Evolutionary conservation across 768 basidiomycete species (phyloP), one percentile per base, ranked within the genome.

Genomic region (Rhodosporidiobolus sp.): DNA sequence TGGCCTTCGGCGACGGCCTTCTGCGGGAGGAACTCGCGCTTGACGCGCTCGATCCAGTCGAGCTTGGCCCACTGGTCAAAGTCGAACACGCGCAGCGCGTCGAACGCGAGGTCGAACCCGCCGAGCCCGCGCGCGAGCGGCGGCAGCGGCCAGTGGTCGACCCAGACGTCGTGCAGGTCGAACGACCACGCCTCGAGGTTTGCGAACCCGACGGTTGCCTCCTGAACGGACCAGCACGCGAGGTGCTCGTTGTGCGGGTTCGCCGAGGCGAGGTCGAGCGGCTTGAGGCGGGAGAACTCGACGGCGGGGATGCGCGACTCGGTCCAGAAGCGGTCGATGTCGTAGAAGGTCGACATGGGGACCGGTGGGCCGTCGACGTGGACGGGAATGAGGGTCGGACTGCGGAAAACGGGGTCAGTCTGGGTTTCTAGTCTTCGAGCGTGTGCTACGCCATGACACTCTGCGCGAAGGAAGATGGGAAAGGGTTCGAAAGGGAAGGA

Each of bases 181-280:
- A 76, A 68, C 4, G 58, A 57, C 46, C 58, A 63, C 10, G 59
- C 59, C 26, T 65, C 61, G 28, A 59, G 56, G 69, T 76, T 76
- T 26, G 68, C 62, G 35, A 55, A 57, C 4, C 75, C 75, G 45
- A 52, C 56, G 4, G 61, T 60, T 1, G 54, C 28, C 20, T 76
- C 75, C 35, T 73, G 71, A 12, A 70, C 43, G 30, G 75, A 76
- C 71, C 71, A 76, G 68, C 75, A 76, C 14, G 68, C 26, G 58
- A 76, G 52, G 26, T 45, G 30, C 69, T 76, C 75, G 63, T 70
- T 62, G 0, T 59, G 59, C 14, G 63, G 58, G 10, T 43, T 35
- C 14, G 4, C 5, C 26, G 10, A 2, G 8, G 26, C 22, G 9
- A 58, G 46, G n/a, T 65, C 60, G 32, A 52, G 8, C 24, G 58